Conservation (phyloP, 768 basidiomycete species). For the Boletus vermiculosoides region DNA sequence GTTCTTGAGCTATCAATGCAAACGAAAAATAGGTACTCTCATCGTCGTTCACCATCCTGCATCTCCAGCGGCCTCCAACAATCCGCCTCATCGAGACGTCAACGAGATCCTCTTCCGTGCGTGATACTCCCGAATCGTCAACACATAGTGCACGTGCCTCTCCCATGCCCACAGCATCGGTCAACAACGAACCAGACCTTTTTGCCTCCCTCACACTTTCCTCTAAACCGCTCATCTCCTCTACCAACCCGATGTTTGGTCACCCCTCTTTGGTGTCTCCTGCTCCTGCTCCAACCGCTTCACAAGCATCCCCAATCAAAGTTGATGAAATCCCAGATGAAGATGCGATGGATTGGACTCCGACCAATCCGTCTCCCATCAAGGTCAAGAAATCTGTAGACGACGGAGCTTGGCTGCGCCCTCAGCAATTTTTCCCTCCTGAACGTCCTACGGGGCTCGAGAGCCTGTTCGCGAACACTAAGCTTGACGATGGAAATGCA, state of each 20-base stretch:
- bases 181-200: slow-evolving; percentile 51
- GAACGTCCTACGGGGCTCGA: slow-evolving; percentile 79
- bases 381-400: slow-evolving; percentile 24
- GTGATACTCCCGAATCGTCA: slow-evolving; percentile 41
- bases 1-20: neutral
- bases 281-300: slow-evolving; percentile 24
- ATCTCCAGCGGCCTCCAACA: slow-evolving; percentile 64
- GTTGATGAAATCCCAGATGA: slow-evolving; percentile 31
- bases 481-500: slow-evolving; percentile 45
- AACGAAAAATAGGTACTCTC: slow-evolving; percentile 44
- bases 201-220: slow-evolving; percentile 64
- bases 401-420: slow-evolving; percentile 54
- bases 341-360: slow-evolving; percentile 70
- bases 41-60: slow-evolving; percentile 54
- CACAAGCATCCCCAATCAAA: slow-evolving; percentile 25
- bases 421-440: slow-evolving; percentile 74
- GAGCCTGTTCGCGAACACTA: slow-evolving; percentile 61
- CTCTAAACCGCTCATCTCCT: slow-evolving; percentile 53
- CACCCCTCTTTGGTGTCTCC: slow-evolving; percentile 53
- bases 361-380: slow-evolving; percentile 40
- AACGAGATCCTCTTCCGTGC: slow-evolving; percentile 33
- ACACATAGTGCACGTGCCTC: slow-evolving; percentile 23
- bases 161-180: slow-evolving; percentile 24
- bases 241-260: slow-evolving; percentile 63
- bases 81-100: slow-evolving; percentile 68